These are phyloP conservation scores for Talaromyces adpressus DNA, from an alignment of 495 filamentous ascomycete species.

Conservation along the genomic window DNA sequence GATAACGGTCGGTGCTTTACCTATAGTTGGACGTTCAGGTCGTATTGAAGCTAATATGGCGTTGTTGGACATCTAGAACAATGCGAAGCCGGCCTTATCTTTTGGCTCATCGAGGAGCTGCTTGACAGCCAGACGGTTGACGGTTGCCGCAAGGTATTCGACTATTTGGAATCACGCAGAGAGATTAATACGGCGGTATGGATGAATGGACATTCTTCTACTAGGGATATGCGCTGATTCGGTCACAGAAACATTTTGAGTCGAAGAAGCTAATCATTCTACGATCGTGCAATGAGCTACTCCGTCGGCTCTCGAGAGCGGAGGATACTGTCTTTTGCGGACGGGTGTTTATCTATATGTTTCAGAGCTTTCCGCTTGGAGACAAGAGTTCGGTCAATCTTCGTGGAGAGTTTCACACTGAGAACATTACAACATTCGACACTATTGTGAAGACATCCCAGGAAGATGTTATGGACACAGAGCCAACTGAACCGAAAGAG, in stretches of 20 bases:
- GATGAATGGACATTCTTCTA: background rate
- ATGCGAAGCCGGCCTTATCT: slow-evolving; percentile 76
- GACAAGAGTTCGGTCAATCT: slow-evolving; percentile 97
- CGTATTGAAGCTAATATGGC: slow-evolving; percentile 17
- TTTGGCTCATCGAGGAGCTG: slow-evolving; percentile 89
- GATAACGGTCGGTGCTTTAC: slow-evolving; percentile 52
- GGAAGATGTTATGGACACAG: slow-evolving; percentile 45
- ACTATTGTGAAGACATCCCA: slow-evolving; percentile 28
- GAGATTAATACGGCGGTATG: slow-evolving; percentile 70
- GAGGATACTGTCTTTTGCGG: slow-evolving; percentile 97
- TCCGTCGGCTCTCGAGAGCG: slow-evolving; percentile 82
- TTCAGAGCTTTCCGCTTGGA: slow-evolving; percentile 91
- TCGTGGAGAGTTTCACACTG: slow-evolving; percentile 89
- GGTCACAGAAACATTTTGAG: slow-evolving; percentile 60
- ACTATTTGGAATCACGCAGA: slow-evolving; percentile 86
- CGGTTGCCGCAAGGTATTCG: slow-evolving; percentile 83
- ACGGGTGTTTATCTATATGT: slow-evolving; percentile 93
- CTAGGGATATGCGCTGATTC: background rate
- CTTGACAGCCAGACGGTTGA: slow-evolving; percentile 92
- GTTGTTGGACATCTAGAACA: slow-evolving; percentile 43
- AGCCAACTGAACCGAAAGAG: slow-evolving; percentile 52
- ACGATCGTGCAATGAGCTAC: slow-evolving; percentile 88
- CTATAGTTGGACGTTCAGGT: background rate
- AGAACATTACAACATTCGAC: slow-evolving; percentile 90
- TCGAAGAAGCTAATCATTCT: slow-evolving; percentile 84